Conservation (phyloP, 805 yeast species). For the Wickerhamiella lipophila region DNA sequence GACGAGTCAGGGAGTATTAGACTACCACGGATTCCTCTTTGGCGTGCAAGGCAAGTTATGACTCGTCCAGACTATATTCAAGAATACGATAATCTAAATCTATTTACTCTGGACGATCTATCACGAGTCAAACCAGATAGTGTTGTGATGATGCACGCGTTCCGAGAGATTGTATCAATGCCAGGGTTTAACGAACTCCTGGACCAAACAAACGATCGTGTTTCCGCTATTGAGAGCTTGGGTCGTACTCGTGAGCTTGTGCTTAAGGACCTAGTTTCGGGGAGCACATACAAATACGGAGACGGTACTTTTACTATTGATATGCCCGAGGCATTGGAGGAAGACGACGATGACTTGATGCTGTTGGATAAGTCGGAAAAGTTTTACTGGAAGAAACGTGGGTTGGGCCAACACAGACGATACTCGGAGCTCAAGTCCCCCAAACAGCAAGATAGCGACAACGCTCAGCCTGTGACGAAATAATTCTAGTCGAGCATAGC, state of each 20-base stretch:
- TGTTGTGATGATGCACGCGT: constrained; percentile 83
- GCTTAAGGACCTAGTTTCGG: constrained; percentile 47
- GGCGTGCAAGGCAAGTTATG: constrained; percentile 79
- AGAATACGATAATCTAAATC: constrained; percentile 57
- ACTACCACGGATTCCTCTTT: constrained; percentile 62
- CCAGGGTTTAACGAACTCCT: constrained; percentile 59
- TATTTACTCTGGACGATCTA: constrained; percentile 65
- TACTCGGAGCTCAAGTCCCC: constrained; percentile 2
- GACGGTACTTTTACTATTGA: constrained; percentile 10
- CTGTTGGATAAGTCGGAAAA: constrained; percentile 15
- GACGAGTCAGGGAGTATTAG: constrained; percentile 33
- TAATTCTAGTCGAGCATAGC: constrained; percentile 1
- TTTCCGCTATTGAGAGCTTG: constrained; percentile 61
- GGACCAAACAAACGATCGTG: constrained; percentile 52
- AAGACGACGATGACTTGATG: constrained; percentile 19
- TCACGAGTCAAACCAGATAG: constrained; percentile 66
- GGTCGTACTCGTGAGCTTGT: constrained; percentile 68
- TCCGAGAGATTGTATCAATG: constrained; percentile 59
- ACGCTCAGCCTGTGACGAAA: background rate
- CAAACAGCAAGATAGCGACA: background rate
- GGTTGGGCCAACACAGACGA: constrained; percentile 5
- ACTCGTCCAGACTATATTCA: constrained; percentile 73
- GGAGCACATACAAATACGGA: constrained; percentile 6
- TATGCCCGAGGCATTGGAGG: constrained; percentile 18
- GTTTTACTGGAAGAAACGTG: constrained; percentile 18